Percentiles rank a stretch among this genome's conserved stretches.
These are phyloP conservation scores for Rhynchospora tenuis DNA, from an alignment of 176 grass and related monocot genomes.

Conservation along the genomic window DNA sequence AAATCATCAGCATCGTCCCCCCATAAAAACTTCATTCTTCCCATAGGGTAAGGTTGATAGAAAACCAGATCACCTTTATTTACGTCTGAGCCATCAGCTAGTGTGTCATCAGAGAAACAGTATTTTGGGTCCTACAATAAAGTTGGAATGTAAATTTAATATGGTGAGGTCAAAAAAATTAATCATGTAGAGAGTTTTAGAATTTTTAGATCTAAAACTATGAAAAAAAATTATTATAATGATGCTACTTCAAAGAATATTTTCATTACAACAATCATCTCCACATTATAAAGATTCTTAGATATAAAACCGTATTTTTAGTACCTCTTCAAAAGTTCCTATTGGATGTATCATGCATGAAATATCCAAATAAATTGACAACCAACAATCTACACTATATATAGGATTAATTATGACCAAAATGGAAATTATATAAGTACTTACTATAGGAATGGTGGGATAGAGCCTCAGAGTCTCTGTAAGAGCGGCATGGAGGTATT, in stretches of 20 bases:
- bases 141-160: too few species aligned
- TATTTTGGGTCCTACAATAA: slow-evolving; percentile 47
- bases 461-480: slow-evolving; percentile 69
- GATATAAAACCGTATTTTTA: neutral
- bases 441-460: slow-evolving; percentile 55
- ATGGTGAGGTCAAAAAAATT: too few species aligned
- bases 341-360: neutral
- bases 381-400: neutral
- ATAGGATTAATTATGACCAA: neutral
- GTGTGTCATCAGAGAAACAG: slow-evolving; percentile 62
- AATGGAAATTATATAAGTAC: neutral
- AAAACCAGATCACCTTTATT: slow-evolving; percentile 64
- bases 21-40: slow-evolving; percentile 80
- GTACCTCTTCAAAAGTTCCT: too few species aligned
- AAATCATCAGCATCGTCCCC: slow-evolving; percentile 64
- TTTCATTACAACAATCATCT: too few species aligned
- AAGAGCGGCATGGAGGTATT: slow-evolving; percentile 69
- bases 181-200: too few species aligned
- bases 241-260: too few species aligned
- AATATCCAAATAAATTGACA: neutral
- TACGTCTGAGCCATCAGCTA: slow-evolving; percentile 53
- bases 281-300: too few species aligned
- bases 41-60: slow-evolving; percentile 80
- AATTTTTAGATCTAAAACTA: too few species aligned
- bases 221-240: too few species aligned